Base-by-base conservation (phyloP, 805 yeast genomes). In the Yamadazyma phyllophila region DNA sequence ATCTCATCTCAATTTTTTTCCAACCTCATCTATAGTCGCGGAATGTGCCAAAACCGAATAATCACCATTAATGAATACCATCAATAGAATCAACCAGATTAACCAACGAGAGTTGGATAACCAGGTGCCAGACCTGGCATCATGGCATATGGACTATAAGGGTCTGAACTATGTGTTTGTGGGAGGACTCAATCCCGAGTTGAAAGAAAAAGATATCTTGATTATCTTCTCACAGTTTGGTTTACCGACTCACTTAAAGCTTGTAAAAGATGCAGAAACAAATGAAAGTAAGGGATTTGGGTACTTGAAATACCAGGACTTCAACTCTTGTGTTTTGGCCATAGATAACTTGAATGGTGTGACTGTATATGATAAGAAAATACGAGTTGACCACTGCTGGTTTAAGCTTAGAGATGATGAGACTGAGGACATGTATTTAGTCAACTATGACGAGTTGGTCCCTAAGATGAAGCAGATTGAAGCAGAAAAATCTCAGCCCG, bases 171-270 rank as follows among this genome's bases (percentile, higher is more conserved):
- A 83, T 59, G 71, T 91, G 1, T 86, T 72, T 57, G 81, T 92
- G n/a, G 92, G 96, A 0, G 80, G 83, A 3, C 61, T 92, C 9
- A 83, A 89, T 8, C 65, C 58, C 12, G 78, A 79, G 27, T 61
- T 89, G 24, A 80, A 80, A 7, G 96, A 89, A 59, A 81, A 82
- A 39, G 97, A 92, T 59, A 62, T 92, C 0, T 57, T 90, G 6
- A 76, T 81, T 0, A 78, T 91, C 27, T 92, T 92, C 60, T 85
- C 96, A 1, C 97, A 92, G 58, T 92, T 78, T 62, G 98, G 98
- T 0, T 76, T 82, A 14, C 97, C 97, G 0, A 84, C 85, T 0
- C 87, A 85, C 54, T 60, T 92, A 30, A 80, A 83, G 42, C 67
- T 91, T 42, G 76, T 80, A 20, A 74, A 92, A 17, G 47, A 47